Evolutionary conservation across 495 filamentous ascomycete species (phyloP).

Genomic region (Thermochaetoides thermophila): DNA sequence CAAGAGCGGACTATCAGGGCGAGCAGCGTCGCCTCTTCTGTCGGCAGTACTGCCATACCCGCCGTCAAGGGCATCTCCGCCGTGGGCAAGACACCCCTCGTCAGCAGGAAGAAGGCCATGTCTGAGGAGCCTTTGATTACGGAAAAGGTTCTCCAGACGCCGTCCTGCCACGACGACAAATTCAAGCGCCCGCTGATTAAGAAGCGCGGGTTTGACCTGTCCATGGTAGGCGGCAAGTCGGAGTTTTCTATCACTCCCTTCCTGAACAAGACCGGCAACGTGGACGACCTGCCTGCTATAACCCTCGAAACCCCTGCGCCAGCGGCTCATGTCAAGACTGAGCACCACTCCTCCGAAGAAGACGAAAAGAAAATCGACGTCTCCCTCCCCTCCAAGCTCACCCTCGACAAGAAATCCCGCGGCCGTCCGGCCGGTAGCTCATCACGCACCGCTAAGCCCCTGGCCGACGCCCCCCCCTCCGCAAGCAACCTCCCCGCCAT

Average conservation of each 20-base stretch:
- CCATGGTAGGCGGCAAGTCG: conserved; percentile 65
- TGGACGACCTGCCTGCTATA: conserved; percentile 12
- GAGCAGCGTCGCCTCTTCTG: conserved; percentile 1
- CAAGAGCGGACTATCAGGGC: conserved; percentile 13
- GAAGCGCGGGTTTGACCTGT: conserved; percentile 38
- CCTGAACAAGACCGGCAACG: conserved; percentile 58
- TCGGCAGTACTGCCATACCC: conserved; percentile 13
- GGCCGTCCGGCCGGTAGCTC: no score
- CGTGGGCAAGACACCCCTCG: conserved; percentile 22
- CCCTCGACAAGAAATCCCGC: conserved; percentile 23
- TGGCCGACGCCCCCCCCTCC: conserved; percentile 21
- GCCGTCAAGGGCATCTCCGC: conserved; percentile 25
- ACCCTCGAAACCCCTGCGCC: no score
- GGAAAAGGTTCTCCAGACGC: conserved; percentile 23
- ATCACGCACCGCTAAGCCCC: no score
- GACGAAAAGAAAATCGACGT: conserved; percentile 4
- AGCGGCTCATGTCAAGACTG: no score
- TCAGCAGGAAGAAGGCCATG: conserved; percentile 24
- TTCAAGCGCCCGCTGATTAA: conserved; percentile 26
- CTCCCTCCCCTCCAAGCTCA: conserved; percentile 1
- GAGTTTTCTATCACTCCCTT: conserved; percentile 87
- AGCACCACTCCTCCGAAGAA: conserved; percentile 4
- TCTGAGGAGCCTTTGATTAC: conserved; percentile 20
- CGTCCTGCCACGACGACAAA: conserved; percentile 19
- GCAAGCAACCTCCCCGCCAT: conserved; percentile 26